phyloP scores from a whole-genome alignment of 108 stramenopile genomes.

The Nitzschia sp. region DNA sequence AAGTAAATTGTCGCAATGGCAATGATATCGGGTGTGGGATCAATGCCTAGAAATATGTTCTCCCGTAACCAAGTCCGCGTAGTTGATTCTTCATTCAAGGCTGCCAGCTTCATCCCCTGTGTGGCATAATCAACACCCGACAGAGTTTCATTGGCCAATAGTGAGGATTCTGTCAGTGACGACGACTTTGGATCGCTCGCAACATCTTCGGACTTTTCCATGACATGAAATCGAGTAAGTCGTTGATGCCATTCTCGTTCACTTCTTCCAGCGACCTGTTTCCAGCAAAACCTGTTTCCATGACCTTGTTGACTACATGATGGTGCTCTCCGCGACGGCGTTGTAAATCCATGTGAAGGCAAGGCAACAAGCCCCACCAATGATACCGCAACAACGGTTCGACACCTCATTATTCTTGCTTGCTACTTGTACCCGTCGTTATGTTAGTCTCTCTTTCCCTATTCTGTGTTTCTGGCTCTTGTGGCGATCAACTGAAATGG shows the following conservation, averaged over 20 bases:
- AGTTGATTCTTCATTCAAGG: neutral
- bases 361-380: too few relatives aligned
- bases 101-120: neutral
- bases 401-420: too few relatives aligned
- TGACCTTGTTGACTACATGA: too few relatives aligned
- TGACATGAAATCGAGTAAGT: neutral
- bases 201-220: neutral
- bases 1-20: conserved; percentile 94
- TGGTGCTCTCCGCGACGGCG: neutral
- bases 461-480: too few relatives aligned
- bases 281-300: too few relatives aligned
- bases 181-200: neutral
- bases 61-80: conserved; percentile 8
- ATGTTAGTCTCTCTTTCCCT: too few relatives aligned
- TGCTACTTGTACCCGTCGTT: too few relatives aligned
- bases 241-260: too few relatives aligned
- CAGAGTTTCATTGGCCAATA: neutral
- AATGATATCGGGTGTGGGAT: conserved; percentile 79
- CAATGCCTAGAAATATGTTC: conserved; percentile 68
- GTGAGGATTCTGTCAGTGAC: neutral
- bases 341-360: too few relatives aligned
- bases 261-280: too few relatives aligned
- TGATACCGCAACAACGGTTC: too few relatives aligned
- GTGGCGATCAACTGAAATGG: too few relatives aligned
- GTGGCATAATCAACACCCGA: neutral